Evolutionary conservation across 2,329 filamentous ascomycete genomes (phyloP).

Genomic region (Colletotrichum tamarilloi): DNA sequence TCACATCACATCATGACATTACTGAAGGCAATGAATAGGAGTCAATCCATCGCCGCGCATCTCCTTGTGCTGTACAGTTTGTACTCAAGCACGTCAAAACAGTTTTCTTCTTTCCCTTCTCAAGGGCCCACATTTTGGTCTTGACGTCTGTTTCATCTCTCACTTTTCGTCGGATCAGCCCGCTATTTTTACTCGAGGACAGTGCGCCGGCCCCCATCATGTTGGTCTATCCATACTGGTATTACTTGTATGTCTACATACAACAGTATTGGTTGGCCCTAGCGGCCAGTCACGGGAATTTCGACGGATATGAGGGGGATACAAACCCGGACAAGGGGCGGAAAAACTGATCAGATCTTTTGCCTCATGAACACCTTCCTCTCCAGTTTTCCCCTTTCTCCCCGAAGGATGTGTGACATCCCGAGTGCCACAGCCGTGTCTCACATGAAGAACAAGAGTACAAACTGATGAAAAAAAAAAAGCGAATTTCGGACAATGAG

Average conservation of each 20-base stretch:
- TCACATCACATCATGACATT: too few species aligned
- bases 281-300: not conserved
- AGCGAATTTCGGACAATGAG: too few species aligned
- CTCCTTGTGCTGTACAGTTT: not conserved
- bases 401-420: not conserved
- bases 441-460: not conserved
- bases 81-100: not conserved
- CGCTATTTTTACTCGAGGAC: not conserved
- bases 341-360: not conserved
- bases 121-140: not conserved
- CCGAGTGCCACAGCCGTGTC: not conserved
- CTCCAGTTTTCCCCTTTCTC: not conserved
- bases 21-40: rapidly evolving
- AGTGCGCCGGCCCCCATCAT: too few species aligned
- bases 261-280: too few species aligned
- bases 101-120: not conserved
- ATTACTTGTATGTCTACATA: too few species aligned
- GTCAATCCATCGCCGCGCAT: not conserved
- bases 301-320: not conserved
- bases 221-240: too few species aligned
- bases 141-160: not conserved
- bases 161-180: not conserved
- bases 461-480: too few species aligned
- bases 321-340: not conserved
- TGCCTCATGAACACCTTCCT: not conserved